These are phyloP conservation scores for Dactylellina drechsleri DNA, from an alignment of 2,329 filamentous ascomycete genomes.

Conservation along the genomic window DNA sequence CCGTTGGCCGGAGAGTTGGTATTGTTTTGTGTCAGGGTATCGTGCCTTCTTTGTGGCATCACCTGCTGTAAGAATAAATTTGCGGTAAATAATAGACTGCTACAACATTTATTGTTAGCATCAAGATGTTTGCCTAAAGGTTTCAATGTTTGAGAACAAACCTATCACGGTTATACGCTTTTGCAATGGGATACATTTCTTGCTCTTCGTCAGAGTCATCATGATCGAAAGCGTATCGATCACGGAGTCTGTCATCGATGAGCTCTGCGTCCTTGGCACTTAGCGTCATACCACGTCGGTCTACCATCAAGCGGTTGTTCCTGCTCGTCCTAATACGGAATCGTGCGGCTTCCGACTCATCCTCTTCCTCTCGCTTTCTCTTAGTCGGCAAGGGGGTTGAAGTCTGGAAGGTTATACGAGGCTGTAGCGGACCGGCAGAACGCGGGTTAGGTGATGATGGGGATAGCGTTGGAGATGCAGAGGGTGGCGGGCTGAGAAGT, in stretches of 20 bases:
- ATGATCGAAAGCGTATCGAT: constrained; percentile 49
- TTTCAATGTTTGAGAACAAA: constrained; percentile 19
- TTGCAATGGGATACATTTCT: constrained; percentile 20
- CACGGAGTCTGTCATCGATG: constrained; percentile 48
- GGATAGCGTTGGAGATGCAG: constrained; percentile 43
- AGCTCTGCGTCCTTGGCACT: constrained; percentile 33
- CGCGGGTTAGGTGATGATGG: constrained; percentile 45
- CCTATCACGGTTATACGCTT: constrained; percentile 44
- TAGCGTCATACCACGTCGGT: constrained; percentile 44
- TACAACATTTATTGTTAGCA: background rate
- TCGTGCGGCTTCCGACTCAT: constrained; percentile 26
- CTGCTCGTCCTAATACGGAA: constrained; percentile 46
- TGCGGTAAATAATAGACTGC: constrained; percentile 39
- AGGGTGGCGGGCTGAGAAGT: constrained; percentile 43
- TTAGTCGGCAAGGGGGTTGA: constrained; percentile 35
- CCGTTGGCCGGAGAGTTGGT: constrained; percentile 34
- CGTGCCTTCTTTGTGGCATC: constrained; percentile 44
- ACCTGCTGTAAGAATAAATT: constrained; percentile 51
- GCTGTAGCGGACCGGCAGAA: constrained; percentile 26
- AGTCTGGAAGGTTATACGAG: constrained; percentile 51
- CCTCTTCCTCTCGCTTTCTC: constrained; percentile 52
- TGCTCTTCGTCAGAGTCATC: constrained; percentile 50
- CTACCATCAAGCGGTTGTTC: constrained; percentile 34
- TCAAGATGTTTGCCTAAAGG: no score
- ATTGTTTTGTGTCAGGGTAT: constrained; percentile 27